Evolutionary conservation across 1,284 basidiomycete species (phyloP).

Genomic region (Cutaneotrichosporon cavernicola): DNA sequence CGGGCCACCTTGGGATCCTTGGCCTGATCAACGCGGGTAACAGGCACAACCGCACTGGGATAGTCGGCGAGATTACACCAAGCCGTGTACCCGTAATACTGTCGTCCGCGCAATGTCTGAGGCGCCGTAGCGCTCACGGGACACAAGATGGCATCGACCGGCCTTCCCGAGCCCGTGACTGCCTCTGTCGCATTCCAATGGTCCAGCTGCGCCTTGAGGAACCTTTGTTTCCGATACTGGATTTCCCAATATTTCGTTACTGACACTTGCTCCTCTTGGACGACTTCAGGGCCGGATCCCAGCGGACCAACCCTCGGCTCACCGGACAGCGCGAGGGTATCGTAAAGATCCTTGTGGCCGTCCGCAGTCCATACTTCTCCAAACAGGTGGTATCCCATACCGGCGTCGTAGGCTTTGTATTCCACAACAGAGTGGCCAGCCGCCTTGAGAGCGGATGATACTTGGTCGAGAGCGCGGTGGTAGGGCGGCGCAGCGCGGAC

Average conservation of each 20-base stretch:
- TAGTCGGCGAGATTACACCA: conserved; percentile 57
- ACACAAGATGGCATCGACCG: conserved; percentile 23
- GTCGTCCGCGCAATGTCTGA: conserved; percentile 9
- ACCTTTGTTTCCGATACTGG: conserved; percentile 16
- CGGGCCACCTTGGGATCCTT: conserved; percentile 2
- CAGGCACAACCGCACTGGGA: conserved; percentile 63
- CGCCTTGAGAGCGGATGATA: conserved; percentile 59
- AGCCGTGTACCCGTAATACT: conserved; percentile 19
- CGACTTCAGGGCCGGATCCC: conserved; percentile 12
- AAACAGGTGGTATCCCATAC: not conserved
- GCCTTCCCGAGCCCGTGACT: conserved; percentile 15
- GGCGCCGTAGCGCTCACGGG: conserved; percentile 11
- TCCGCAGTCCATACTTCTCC: conserved; percentile 13
- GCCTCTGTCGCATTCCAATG: conserved; percentile 14
- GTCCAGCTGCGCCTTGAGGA: conserved; percentile 17
- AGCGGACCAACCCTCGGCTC: conserved; percentile 18
- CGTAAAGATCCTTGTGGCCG: conserved; percentile 15
- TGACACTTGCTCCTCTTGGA: conserved; percentile 10
- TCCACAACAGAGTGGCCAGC: conserved; percentile 62
- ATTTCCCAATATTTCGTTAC: conserved; percentile 20
- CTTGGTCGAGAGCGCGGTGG: conserved; percentile 61
- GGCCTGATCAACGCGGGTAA: not conserved
- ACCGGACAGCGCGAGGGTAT: not conserved
- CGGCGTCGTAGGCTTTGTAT: conserved; percentile 31
- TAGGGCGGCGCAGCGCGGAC: conserved; percentile 67